Conservation (phyloP, 2,329 filamentous ascomycete genomes). For the Phoma herbarum region DNA sequence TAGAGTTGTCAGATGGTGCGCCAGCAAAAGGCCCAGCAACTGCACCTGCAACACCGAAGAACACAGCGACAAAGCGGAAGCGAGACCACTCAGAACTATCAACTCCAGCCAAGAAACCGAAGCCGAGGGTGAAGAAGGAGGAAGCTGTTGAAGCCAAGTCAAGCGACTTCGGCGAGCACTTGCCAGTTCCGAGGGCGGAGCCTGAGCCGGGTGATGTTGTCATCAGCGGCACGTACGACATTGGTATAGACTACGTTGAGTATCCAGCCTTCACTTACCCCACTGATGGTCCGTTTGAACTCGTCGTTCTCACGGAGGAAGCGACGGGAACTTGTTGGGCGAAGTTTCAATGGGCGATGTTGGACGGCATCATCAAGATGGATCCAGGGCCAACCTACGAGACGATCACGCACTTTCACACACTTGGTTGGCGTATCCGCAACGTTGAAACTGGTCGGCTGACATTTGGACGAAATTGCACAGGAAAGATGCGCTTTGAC, state of each 20-base stretch:
- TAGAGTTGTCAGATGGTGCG: background rate
- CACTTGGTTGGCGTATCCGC: background rate
- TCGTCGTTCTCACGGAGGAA: background rate
- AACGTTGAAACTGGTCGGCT: background rate
- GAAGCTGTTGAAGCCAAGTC: background rate
- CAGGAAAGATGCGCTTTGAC: background rate
- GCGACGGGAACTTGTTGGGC: background rate
- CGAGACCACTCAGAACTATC: background rate
- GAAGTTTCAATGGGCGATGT: background rate
- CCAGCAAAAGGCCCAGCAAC: background rate
- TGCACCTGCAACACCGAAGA: background rate
- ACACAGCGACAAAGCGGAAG: constrained; percentile 6
- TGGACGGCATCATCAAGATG: background rate
- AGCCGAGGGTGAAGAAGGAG: background rate
- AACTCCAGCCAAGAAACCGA: background rate
- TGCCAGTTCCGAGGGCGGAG: background rate
- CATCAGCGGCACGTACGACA: background rate
- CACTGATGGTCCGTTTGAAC: background rate
- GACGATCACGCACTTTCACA: background rate
- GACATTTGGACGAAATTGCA: background rate
- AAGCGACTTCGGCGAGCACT: background rate
- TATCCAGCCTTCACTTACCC: background rate
- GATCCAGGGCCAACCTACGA: background rate
- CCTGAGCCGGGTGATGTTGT: background rate
- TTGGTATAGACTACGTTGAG: background rate